Conservation (phyloP, 257 asterid genomes). For the Scutellaria minor region DNA sequence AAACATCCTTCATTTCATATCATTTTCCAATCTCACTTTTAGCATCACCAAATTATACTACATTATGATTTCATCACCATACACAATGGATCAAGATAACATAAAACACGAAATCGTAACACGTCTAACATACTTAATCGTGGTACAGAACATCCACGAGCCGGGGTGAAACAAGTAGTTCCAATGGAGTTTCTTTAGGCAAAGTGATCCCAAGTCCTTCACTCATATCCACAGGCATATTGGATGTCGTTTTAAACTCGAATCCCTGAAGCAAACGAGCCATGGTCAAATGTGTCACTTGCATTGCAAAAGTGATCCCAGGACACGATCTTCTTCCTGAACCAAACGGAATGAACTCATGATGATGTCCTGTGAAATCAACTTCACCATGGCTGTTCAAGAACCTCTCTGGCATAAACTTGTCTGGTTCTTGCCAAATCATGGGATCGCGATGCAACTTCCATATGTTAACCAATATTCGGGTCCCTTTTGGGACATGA, state of each 20-base stretch:
- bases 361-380: constrained; percentile 48
- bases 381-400: constrained; percentile 42
- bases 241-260: constrained; percentile 34
- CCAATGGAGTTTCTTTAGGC: constrained; percentile 49
- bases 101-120: neutral
- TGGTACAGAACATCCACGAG: constrained; percentile 2
- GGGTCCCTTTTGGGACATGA: constrained; percentile 45
- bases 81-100: no score
- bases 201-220: constrained; percentile 54
- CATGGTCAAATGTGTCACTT: constrained; percentile 48
- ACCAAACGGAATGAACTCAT: constrained; percentile 64
- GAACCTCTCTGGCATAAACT: constrained; percentile 57
- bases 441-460: constrained; percentile 61
- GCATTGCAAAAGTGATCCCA: constrained; percentile 48
- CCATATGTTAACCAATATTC: constrained; percentile 47
- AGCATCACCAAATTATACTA: no score
- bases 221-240: constrained; percentile 50
- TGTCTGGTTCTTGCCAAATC: constrained; percentile 52
- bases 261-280: constrained; percentile 63
- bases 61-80: no score
- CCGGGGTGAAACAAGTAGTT: constrained; percentile 45
- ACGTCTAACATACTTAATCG: neutral
- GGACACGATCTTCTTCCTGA: constrained; percentile 63
- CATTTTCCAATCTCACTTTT: no score
- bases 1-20: no score